Evolutionary conservation across 164 flowering plant species (phyloP).

Genomic region (grape (Vitis vinifera)): ASM3070453v1 NC_081805.1:5987501-5988000

Average conservation of each 20-base stretch:
- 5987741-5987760: too few relatives aligned
- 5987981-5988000: not conserved
- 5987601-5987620: conserved; percentile 44
- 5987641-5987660: too few relatives aligned
- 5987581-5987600: conserved; percentile 29
- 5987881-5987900: conserved; percentile 37
- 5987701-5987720: too few relatives aligned
- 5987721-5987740: too few relatives aligned
- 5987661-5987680: too few relatives aligned
- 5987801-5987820: too few relatives aligned
- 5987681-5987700: too few relatives aligned
- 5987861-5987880: conserved; percentile 59
- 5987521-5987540: conserved; percentile 61
- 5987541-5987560: conserved; percentile 49
- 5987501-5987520: conserved; percentile 48
- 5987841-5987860: too few relatives aligned
- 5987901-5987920: conserved; percentile 61
- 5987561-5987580: conserved; percentile 46
- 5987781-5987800: too few relatives aligned
- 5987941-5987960: not conserved
- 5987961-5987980: not conserved
- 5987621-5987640: conserved; percentile 64
- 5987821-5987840: too few relatives aligned
- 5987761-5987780: too few relatives aligned
- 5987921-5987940: conserved; percentile 29